phyloP scores from a whole-genome alignment of 768 basidiomycete genomes.

The Clitopilus hobsonii region DNA sequence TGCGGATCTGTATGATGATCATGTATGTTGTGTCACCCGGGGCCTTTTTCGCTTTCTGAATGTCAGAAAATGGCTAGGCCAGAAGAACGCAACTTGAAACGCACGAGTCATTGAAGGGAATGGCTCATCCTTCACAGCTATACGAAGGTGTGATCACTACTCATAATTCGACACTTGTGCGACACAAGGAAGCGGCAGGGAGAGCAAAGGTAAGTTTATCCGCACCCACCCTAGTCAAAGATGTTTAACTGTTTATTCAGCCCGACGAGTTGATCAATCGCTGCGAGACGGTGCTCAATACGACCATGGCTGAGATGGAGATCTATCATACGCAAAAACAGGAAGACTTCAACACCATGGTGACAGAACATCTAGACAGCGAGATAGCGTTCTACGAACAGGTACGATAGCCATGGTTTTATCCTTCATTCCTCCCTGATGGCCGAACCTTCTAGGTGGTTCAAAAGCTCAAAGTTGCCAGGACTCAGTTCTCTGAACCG shows the following conservation, averaged over 20 bases:
- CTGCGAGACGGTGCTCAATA: conserved; percentile 85
- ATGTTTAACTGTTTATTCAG: conserved; percentile 28
- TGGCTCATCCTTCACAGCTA: conserved; percentile 69
- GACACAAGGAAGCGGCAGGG: conserved; percentile 53
- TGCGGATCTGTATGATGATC: conserved; percentile 76
- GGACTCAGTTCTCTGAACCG: conserved; percentile 28
- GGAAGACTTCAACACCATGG: conserved; percentile 59
- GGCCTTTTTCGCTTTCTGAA: not conserved
- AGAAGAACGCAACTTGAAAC: conserved; percentile 66
- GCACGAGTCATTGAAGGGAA: conserved; percentile 70
- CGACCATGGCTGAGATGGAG: conserved; percentile 86
- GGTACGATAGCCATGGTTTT: conserved; percentile 36
- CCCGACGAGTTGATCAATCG: conserved; percentile 60
- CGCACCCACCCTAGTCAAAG: not conserved
- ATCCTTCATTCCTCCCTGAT: too few species aligned
- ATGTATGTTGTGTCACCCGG: conserved; percentile 42
- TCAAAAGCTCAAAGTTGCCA: conserved; percentile 39
- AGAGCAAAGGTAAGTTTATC: conserved; percentile 28
- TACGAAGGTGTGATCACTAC: conserved; percentile 79
- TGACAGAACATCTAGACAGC: conserved; percentile 69
- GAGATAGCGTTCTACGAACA: conserved; percentile 77
- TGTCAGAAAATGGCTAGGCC: conserved; percentile 43
- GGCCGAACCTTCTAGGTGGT: not conserved
- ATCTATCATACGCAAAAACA: conserved; percentile 70
- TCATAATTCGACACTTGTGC: conserved; percentile 61